phyloP scores from a whole-genome alignment of 2,329 filamentous ascomycete genomes.

The Hypoxylon rubiginosum region DNA sequence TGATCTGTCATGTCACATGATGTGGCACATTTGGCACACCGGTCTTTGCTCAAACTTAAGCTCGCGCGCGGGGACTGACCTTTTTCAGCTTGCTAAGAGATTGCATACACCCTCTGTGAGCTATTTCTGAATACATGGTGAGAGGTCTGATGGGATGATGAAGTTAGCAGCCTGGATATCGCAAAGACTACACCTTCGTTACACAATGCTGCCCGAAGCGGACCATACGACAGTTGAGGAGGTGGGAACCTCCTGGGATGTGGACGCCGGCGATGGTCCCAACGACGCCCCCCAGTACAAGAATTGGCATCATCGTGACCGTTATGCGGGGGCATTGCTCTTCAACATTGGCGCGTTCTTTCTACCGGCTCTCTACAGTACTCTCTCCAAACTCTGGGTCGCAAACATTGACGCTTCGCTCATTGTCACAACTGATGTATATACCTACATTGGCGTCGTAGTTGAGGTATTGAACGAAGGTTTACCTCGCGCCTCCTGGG shows the following conservation, averaged over 20 bases:
- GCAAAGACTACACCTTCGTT: slow-evolving; percentile 10
- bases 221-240: slow-evolving; percentile 10
- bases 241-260: slow-evolving; percentile 3
- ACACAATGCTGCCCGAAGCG: slow-evolving; percentile 38
- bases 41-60: not conserved
- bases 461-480: slow-evolving; percentile 80
- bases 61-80: not conserved
- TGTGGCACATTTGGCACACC: not conserved
- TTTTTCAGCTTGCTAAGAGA: not conserved
- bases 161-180: not conserved
- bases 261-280: not conserved
- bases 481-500: slow-evolving; percentile 75
- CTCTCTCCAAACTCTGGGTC: slow-evolving; percentile 78
- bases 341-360: slow-evolving; percentile 75
- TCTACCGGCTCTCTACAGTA: slow-evolving; percentile 75
- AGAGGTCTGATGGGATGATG: slow-evolving; percentile 5
- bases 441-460: slow-evolving; percentile 77
- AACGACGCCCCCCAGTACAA: not conserved
- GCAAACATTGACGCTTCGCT: slow-evolving; percentile 73
- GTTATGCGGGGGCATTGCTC: slow-evolving; percentile 68
- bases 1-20: not conserved
- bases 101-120: not conserved
- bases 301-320: slow-evolving; percentile 36
- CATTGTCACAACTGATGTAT: slow-evolving; percentile 74
- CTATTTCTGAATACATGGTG: too few relatives aligned